A percentile compares a stretch with the other conserved stretches of the same genome.
phyloP scores from a whole-genome alignment of 805 yeast genomes.

The Yarrowia alimentaria region DNA sequence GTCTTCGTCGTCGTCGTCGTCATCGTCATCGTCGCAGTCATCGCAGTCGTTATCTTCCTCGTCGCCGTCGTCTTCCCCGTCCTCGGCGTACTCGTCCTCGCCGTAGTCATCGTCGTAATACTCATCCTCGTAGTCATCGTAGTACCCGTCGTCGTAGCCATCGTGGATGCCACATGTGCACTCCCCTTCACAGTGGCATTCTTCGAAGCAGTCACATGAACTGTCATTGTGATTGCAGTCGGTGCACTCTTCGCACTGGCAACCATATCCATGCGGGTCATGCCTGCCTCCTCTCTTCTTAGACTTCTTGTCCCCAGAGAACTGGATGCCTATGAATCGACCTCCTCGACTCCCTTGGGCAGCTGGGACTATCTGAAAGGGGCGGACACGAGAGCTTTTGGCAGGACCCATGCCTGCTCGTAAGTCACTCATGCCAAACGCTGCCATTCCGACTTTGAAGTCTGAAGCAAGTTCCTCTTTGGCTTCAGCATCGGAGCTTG shows the following conservation, averaged over 20 bases:
- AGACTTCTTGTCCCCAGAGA: conserved; percentile 3
- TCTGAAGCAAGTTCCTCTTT: not conserved
- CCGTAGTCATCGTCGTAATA: conserved; percentile 16
- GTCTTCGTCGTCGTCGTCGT: conserved; percentile 2
- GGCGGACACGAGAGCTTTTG: conserved; percentile 5
- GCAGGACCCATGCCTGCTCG: not conserved
- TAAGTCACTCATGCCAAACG: not conserved
- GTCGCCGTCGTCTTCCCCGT: not conserved
- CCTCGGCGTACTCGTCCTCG: conserved; percentile 8
- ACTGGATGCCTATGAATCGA: conserved; percentile 13
- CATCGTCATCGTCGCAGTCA: not conserved
- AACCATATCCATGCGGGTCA: conserved; percentile 19
- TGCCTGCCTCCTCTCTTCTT: conserved; percentile 1
- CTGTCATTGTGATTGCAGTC: conserved; percentile 14
- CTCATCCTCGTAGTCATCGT: conserved; percentile 13
- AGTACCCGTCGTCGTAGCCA: conserved; percentile 22
- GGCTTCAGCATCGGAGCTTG: conserved; percentile 15
- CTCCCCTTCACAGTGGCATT: conserved; percentile 18
- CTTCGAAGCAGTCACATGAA: conserved; percentile 15
- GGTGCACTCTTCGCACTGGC: conserved; percentile 22
- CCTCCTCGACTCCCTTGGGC: conserved; percentile 1
- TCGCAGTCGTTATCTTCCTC: not conserved
- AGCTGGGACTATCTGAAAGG: conserved; percentile 11
- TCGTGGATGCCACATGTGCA: conserved; percentile 8
- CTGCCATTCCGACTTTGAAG: conserved; percentile 6